Evolutionary conservation across 2,329 filamentous ascomycete genomes (phyloP).

Genomic region (Ceratocystis variospora): DNA sequence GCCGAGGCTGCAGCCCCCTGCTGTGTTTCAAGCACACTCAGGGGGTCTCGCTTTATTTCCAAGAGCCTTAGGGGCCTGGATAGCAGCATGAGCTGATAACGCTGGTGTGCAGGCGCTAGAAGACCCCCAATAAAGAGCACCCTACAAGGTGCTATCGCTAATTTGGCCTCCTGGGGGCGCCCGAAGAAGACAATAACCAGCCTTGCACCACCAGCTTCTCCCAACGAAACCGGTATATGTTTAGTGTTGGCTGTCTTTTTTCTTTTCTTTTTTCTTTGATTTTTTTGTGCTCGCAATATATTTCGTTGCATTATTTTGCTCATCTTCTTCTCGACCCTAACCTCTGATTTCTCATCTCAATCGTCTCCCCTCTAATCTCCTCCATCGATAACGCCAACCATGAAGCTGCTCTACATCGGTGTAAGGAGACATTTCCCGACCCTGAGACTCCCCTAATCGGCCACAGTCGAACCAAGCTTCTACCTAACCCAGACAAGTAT

Average conservation of each 20-base stretch:
- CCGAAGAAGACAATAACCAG: neutral
- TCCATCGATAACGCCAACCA: slow-evolving; percentile 30
- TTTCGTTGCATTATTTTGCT: neutral
- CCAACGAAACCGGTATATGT: neutral
- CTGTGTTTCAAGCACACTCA: neutral
- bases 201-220: neutral
- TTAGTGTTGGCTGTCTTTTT: neutral
- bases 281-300: neutral
- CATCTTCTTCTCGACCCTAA: neutral
- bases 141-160: neutral
- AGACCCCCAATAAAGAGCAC: neutral
- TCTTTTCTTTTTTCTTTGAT: neutral
- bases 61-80: neutral
- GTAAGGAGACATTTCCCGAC: slow-evolving; percentile 33
- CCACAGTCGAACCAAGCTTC: neutral
- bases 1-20: neutral
- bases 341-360: neutral
- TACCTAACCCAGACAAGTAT: neutral
- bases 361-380: neutral
- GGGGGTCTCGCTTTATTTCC: neutral
- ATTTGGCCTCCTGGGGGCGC: neutral
- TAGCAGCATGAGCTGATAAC: neutral
- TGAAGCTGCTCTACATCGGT: slow-evolving; percentile 82
- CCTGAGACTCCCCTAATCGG: neutral
- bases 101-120: neutral